Percentiles rank a stretch among this genome's conserved stretches.
Evolutionary conservation across 768 basidiomycete genomes (phyloP).

Genomic region (Lentinula detonsa): DNA sequence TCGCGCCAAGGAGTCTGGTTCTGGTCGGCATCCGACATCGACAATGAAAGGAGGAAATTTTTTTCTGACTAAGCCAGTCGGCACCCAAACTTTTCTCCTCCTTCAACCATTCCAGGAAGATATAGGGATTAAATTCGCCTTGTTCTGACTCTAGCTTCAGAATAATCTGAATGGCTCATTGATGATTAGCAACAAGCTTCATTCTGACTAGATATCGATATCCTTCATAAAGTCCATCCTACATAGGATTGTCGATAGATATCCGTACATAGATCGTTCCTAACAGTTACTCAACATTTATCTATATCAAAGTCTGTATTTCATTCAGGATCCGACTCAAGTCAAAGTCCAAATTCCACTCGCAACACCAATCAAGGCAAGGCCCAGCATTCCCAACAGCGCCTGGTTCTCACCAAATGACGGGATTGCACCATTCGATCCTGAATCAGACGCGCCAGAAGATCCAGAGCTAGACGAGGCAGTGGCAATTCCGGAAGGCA

Average conservation of each 20-base stretch:
- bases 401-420: conserved; percentile 21
- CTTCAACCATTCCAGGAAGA: too few relatives aligned
- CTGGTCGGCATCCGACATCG: conserved; percentile 1
- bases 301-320: neutral
- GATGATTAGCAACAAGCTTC: too few relatives aligned
- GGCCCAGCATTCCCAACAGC: conserved; percentile 15
- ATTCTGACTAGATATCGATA: too few relatives aligned
- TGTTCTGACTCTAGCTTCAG: too few relatives aligned
- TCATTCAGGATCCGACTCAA: neutral
- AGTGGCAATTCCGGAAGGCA: conserved; percentile 18
- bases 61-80: neutral
- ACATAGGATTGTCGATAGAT: neutral
- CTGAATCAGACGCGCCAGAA: conserved; percentile 16
- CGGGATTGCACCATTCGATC: conserved; percentile 8
- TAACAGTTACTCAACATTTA: neutral
- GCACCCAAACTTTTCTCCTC: too few relatives aligned
- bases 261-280: neutral
- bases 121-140: too few relatives aligned
- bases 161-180: too few relatives aligned
- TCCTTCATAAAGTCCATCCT: neutral
- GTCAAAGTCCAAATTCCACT: conserved; percentile 5
- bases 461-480: conserved; percentile 18
- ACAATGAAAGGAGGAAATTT: neutral
- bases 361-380: neutral
- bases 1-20: neutral